Conservation (phyloP, 2,329 filamentous ascomycete species). For the Trichoderma gracile region DNA sequence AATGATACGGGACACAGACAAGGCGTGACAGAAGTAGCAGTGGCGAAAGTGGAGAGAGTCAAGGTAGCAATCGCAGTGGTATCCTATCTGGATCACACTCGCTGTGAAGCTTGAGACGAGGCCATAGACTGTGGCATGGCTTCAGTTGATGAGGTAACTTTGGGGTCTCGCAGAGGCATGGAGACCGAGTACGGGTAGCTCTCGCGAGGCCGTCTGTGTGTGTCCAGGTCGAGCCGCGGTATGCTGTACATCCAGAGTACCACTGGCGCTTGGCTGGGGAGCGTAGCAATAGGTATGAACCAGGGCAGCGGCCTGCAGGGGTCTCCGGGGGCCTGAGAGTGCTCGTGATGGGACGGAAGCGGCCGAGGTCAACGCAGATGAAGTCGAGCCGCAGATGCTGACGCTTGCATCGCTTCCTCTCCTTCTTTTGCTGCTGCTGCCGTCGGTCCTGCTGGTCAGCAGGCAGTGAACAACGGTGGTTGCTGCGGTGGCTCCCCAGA, state of each 20-base stretch:
- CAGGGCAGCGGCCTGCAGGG: neutral
- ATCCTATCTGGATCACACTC: neutral
- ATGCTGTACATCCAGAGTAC: neutral
- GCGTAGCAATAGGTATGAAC: neutral
- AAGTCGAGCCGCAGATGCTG: neutral
- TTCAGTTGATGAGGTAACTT: neutral
- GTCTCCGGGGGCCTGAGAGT: neutral
- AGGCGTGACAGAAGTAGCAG: neutral
- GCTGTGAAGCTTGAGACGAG: neutral
- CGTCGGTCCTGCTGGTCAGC: conserved; percentile 4
- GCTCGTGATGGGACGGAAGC: conserved; percentile 5
- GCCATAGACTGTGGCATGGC: neutral
- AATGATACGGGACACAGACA: neutral
- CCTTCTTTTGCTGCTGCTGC: neutral
- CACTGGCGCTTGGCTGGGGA: neutral
- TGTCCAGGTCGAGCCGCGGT: neutral
- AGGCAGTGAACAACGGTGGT: neutral
- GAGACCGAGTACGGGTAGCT: neutral
- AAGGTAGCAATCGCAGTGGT: neutral
- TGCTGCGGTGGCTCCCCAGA: conserved; percentile 8
- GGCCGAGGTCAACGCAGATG: neutral
- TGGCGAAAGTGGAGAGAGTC: neutral
- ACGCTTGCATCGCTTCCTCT: neutral
- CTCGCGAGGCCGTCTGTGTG: neutral
- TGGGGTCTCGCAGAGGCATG: neutral